Percentiles rank a stretch among this genome's conserved stretches.
Conservation (phyloP, 169 alveolate species). For the Plasmodium yoelii region DNA sequence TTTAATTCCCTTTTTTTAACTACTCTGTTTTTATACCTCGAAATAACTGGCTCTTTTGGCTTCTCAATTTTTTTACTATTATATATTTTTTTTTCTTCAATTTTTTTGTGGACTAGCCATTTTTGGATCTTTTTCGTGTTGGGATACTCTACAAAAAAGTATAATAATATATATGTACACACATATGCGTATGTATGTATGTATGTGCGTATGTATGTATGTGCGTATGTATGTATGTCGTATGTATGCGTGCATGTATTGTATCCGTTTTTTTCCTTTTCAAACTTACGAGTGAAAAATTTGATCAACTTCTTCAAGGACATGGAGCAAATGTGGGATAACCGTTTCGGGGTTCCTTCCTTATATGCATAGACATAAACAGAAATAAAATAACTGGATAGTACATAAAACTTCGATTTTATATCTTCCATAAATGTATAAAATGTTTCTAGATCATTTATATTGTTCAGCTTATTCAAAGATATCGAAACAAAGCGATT, state of each 20-base stretch:
- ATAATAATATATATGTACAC: not conserved
- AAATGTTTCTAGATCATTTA: conserved; percentile 24
- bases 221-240: too few relatives aligned
- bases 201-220: too few relatives aligned
- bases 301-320: conserved; percentile 23
- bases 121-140: conserved; percentile 49
- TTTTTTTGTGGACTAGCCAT: conserved; percentile 38
- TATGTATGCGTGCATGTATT: too few relatives aligned
- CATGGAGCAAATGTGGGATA: conserved; percentile 42
- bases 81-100: not conserved
- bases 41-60: conserved; percentile 28
- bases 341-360: conserved; percentile 30
- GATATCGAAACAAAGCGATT: conserved; percentile 50
- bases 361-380: conserved; percentile 56
- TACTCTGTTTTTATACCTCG: conserved; percentile 35
- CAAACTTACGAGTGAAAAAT: conserved; percentile 32
- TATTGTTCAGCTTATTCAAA: conserved; percentile 12
- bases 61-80: conserved; percentile 15
- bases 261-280: not conserved
- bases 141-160: conserved; percentile 22
- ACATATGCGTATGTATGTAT: not conserved
- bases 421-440: conserved; percentile 31
- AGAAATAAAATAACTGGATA: conserved; percentile 55
- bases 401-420: conserved; percentile 36
- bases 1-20: conserved; percentile 14